Percentiles rank a stretch among this genome's conserved stretches.
phyloP scores from a whole-genome alignment of 2,329 filamentous ascomycete genomes.

The Lomentospora prolificans region DNA sequence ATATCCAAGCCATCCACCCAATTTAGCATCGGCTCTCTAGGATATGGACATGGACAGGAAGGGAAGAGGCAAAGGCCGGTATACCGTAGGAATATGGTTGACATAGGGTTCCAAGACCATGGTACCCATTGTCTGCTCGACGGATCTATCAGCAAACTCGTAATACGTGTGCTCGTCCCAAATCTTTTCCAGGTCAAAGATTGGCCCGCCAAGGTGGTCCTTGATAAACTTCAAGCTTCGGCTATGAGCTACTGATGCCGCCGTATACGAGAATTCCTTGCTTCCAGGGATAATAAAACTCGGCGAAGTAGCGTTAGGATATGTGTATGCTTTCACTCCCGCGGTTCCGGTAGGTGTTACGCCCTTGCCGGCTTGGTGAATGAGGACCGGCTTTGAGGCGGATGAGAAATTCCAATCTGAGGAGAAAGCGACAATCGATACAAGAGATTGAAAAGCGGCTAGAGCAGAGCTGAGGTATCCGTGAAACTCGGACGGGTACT shows the following conservation, averaged over 20 bases:
- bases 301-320: background rate
- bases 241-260: conserved; percentile 55
- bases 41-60: background rate
- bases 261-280: conserved; percentile 37
- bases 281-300: conserved; percentile 3
- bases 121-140: conserved; percentile 67
- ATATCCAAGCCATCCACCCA: background rate
- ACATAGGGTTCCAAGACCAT: conserved; percentile 76
- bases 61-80: background rate
- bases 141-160: conserved; percentile 59
- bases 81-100: conserved; percentile 62
- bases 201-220: conserved; percentile 49
- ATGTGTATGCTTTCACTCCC: background rate
- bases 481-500: conserved; percentile 4
- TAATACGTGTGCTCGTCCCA: conserved; percentile 71
- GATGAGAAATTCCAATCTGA: conserved; percentile 14
- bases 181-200: conserved; percentile 64
- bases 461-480: background rate
- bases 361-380: background rate
- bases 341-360: background rate
- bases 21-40: background rate
- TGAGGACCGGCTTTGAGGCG: background rate
- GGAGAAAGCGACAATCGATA: conserved; percentile 16
- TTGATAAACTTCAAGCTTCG: conserved; percentile 58
- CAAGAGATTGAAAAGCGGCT: conserved; percentile 11